Evolutionary conservation across 164 flowering plant species (phyloP), one percentile per base, ranked within the genome.

Genomic region (Stephania yunnanensis): DNA sequence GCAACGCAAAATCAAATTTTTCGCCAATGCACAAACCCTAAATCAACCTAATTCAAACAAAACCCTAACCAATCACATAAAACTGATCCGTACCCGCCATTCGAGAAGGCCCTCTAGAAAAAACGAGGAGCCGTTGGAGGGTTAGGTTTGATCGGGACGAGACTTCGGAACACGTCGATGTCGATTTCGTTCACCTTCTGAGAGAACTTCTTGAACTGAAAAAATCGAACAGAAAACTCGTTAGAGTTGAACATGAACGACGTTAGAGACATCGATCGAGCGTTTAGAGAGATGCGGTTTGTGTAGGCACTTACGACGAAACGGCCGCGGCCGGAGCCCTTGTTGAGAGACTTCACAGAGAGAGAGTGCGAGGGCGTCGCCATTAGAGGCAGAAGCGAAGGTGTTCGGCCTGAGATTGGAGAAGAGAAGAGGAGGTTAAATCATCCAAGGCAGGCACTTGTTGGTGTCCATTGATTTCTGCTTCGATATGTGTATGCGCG

Each of bases 271-370:
- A 36, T 36, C 42, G 1, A 36, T 36, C 42, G 42, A 36, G 42
- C 4, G 42, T 36, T 36, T 2, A 36, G 42, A 36, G 42, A 36
- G 42, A 36, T 36, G 42, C 4, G 42, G 4, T 2, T 36, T 36
- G 78, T 67, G 71, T 64, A 71, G 74, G 76, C 63, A 61, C 85
- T 68, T 84, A 94, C 98, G 36, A 83, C 86, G 75, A 91, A 94
- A 65, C 97, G 96, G 55, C 84, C 76, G 64, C 91, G 87, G 46
- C 97, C 92, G 31, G 89, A 70, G 20, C 86, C 76, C 8, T 76
- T 85, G 81, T 92, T 92, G 70, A 94, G 92, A 31, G 97, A 88
- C 85, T 92, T 94, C 42, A 94, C 95, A 0, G 91, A 87, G 48
- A 50, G 83, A 64, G 89, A 87, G 0, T 87, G 83, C 0, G 87